Base-by-base conservation (phyloP, 2,329 filamentous ascomycete genomes). In the Clarireedia homoeocarpa region DNA sequence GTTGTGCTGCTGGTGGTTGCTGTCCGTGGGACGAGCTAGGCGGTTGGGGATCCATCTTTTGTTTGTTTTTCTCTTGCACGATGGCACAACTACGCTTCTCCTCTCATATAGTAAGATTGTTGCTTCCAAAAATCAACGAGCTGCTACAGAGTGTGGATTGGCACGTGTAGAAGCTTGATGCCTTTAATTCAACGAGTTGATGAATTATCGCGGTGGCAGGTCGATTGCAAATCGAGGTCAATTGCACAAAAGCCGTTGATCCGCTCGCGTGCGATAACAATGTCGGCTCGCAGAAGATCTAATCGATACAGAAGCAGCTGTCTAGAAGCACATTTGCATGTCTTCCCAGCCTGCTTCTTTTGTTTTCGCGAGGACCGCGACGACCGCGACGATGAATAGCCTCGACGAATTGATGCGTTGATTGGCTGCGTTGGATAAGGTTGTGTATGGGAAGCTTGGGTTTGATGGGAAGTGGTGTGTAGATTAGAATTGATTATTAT, bases 21-120 rank as follows among this genome's bases (percentile, higher is more conserved):
- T 62, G 82, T 50, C 72, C 68, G 67, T 82, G 80, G 59, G 79
- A 74, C 58, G 81, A 71, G 58, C 75, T 73, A 59, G 77, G 73
- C 52, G 78, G 74, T 66, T 78, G 73, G 48, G 72, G 73, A 64
- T 84, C 81, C 81, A 84, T 84, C 64, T 59, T 71, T 63, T 34
- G 15, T 26, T 23, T 7, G 15, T 26, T 30, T 24, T 47, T 26
- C 24, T 27, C 24, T 24, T 47, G 20, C 44, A 23, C 23, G 23
- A 26, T 30, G 24, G 44, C 23, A n/a, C 44, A 47, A 24, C n/a
- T 10, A 47, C 44, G 7, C 24, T 47, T n/a, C 44, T 26, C 17
- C 17, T 44, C 17, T 12, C 40, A 44, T 44, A 24, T 44, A 44
- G n/a, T 20, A 44, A 9, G 17, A 44, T 17, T 12, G 17, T 20